phyloP scores from a whole-genome alignment of 768 basidiomycete species.

The Rhizopogon vesiculosus region DNA sequence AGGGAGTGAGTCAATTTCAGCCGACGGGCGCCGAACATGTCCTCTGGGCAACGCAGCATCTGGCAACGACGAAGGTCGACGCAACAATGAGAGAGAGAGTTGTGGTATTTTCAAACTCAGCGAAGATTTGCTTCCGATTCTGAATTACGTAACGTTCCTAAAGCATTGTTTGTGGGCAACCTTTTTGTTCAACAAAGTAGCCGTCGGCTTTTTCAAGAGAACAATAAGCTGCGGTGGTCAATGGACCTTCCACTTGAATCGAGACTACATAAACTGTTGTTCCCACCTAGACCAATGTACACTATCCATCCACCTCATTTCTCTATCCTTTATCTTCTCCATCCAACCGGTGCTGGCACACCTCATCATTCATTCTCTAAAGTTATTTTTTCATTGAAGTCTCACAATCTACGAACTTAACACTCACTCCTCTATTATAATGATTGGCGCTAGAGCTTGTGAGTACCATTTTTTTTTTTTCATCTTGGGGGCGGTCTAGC shows the following conservation, averaged over 20 bases:
- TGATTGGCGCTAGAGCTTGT: slow-evolving; percentile 40
- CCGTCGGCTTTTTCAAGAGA: slow-evolving; percentile 12
- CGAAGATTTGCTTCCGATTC: slow-evolving; percentile 7
- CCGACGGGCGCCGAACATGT: too few relatives aligned
- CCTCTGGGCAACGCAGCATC: too few relatives aligned
- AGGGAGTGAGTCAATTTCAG: too few relatives aligned
- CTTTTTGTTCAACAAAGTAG: slow-evolving; percentile 4
- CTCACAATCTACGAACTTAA: neutral
- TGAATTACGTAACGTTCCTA: slow-evolving; percentile 1
- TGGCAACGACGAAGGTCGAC: too few relatives aligned
- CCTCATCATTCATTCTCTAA: slow-evolving; percentile 14
- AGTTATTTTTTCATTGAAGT: slow-evolving; percentile 11
- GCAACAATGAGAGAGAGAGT: too few relatives aligned
- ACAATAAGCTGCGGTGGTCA: slow-evolving; percentile 22
- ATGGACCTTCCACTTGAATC: slow-evolving; percentile 5
- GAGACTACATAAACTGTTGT: slow-evolving; percentile 18
- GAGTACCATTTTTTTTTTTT: slow-evolving; percentile 16
- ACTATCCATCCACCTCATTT: slow-evolving; percentile 4
- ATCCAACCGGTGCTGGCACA: slow-evolving; percentile 27
- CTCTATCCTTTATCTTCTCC: slow-evolving; percentile 5
- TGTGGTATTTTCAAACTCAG: slow-evolving; percentile 5
- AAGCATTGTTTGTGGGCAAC: slow-evolving; percentile 5
- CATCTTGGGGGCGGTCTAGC: neutral
- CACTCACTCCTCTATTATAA: slow-evolving; percentile 4
- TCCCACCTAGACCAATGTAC: neutral